Conservation (phyloP, 2,329 filamentous ascomycete genomes). For the Davidsoniella virescens region DNA sequence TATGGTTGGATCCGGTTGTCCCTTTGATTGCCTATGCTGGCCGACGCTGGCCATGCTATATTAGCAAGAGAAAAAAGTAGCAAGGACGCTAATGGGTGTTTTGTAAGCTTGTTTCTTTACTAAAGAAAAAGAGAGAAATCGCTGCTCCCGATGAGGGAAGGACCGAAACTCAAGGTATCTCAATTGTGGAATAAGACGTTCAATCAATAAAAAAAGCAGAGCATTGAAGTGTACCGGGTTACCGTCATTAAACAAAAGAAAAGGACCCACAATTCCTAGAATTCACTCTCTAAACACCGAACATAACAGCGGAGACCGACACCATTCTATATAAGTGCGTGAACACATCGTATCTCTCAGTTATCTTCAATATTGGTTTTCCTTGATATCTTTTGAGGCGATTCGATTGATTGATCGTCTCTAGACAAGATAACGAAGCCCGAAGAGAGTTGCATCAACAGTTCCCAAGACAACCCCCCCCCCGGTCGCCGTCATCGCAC, state of each 20-base stretch:
- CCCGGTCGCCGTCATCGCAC: conserved; percentile 1
- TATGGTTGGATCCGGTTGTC: neutral
- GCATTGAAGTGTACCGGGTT: no score
- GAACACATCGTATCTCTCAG: neutral
- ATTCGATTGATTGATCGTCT: no score
- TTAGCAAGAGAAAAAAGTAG: neutral
- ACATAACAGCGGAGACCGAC: neutral
- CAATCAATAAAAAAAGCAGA: no score
- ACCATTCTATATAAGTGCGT: neutral
- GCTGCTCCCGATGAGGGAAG: neutral
- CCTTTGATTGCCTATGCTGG: conserved; percentile 2
- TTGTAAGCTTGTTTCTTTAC: neutral
- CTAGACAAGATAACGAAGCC: neutral
- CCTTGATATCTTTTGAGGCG: neutral
- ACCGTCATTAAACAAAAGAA: no score
- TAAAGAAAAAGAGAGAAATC: neutral
- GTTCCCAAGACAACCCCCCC: neutral
- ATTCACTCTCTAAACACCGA: neutral
- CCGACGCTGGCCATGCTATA: conserved; percentile 1
- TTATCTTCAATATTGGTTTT: neutral
- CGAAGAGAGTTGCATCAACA: neutral
- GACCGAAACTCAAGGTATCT: neutral
- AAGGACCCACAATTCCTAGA: neutral
- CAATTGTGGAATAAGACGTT: neutral
- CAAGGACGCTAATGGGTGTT: neutral